A percentile compares a stretch with the other conserved stretches of the same genome.
These are phyloP conservation scores for Actinomucor elegans DNA, from an alignment of 371 early-diverging fungal genomes.

Conservation along the genomic window DNA sequence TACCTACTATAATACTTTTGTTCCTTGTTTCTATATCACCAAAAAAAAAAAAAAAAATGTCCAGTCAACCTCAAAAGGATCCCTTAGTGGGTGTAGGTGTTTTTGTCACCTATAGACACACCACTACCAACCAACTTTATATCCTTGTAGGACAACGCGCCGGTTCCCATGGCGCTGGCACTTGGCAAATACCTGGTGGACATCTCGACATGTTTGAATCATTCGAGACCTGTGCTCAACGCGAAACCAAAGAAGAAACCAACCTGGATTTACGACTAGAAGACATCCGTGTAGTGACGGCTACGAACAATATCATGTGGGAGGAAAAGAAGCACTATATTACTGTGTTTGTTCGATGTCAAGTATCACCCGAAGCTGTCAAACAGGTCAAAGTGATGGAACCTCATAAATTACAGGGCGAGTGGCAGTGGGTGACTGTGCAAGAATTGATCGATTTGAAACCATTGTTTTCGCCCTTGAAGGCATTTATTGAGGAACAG, in stretches of 20 bases:
- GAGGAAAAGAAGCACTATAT: conserved; percentile 60
- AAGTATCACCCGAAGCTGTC: conserved; percentile 16
- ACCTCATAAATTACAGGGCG: conserved; percentile 57
- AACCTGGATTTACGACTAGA: conserved; percentile 39
- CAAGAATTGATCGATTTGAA: conserved; percentile 38
- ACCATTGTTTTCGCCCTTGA: conserved; percentile 49
- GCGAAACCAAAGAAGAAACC: conserved; percentile 64
- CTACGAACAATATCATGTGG: conserved; percentile 61
- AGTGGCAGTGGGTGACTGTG: conserved; percentile 56
- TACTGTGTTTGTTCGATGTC: conserved; percentile 59
- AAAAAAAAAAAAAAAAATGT: too few relatives aligned
- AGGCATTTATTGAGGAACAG: conserved; percentile 12
- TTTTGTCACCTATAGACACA: conserved; percentile 31
- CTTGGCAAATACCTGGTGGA: conserved; percentile 65
- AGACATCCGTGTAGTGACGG: conserved; percentile 40
- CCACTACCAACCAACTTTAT: conserved; percentile 21
- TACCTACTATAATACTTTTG: too few relatives aligned
- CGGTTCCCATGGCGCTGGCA: conserved; percentile 65
- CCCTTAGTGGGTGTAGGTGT: conserved; percentile 57
- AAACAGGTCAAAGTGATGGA: conserved; percentile 47
- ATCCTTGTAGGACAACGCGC: conserved; percentile 58
- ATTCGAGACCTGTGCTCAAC: conserved; percentile 60
- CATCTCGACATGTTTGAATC: conserved; percentile 64
- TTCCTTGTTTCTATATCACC: too few relatives aligned
- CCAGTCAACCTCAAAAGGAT: conserved; percentile 10